Conservation (phyloP, 441 rosid species). For the Melastoma candidum region DNA sequence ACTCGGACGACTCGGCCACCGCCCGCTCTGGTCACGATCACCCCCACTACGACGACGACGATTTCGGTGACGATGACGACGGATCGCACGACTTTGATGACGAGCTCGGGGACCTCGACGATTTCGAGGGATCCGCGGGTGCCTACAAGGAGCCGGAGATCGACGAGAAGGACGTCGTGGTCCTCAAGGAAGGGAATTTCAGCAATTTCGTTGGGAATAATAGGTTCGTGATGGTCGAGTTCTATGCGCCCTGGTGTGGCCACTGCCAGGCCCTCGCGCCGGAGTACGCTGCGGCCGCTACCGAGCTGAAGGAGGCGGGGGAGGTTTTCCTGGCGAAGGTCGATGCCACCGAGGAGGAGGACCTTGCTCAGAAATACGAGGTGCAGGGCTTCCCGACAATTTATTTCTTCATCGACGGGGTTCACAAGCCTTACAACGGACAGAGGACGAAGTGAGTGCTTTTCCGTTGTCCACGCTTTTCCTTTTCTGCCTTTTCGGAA, state of each 20-base stretch:
- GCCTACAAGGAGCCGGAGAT: constrained; percentile 48
- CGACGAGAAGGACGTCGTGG: constrained; percentile 88
- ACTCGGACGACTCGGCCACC: constrained; percentile 21
- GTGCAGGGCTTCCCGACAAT: constrained; percentile 90
- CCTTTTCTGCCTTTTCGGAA: constrained; percentile 5
- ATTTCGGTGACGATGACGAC: constrained; percentile 16
- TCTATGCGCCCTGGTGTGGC: constrained; percentile 99
- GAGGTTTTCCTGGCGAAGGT: constrained; percentile 78
- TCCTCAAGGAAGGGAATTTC: constrained; percentile 70
- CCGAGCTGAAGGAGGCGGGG: constrained; percentile 47
- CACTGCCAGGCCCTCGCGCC: constrained; percentile 95
- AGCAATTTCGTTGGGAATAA: constrained; percentile 47
- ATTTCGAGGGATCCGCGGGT: constrained; percentile 45
- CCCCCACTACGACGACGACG: constrained; percentile 23
- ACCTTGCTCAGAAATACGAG: constrained; percentile 62
- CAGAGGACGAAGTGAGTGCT: constrained; percentile 64
- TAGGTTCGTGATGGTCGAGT: constrained; percentile 85
- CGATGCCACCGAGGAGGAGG: constrained; percentile 89
- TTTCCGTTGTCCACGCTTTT: constrained; percentile 11
- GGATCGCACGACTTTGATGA: constrained; percentile 21
- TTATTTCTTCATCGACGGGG: constrained; percentile 71
- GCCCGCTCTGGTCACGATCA: constrained; percentile 14
- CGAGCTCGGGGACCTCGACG: constrained; percentile 34
- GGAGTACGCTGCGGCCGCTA: constrained; percentile 93
- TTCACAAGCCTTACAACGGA: constrained; percentile 66